Conservation (phyloP, 306 rosid genomes). For the Cucumis hystrix region DNA sequence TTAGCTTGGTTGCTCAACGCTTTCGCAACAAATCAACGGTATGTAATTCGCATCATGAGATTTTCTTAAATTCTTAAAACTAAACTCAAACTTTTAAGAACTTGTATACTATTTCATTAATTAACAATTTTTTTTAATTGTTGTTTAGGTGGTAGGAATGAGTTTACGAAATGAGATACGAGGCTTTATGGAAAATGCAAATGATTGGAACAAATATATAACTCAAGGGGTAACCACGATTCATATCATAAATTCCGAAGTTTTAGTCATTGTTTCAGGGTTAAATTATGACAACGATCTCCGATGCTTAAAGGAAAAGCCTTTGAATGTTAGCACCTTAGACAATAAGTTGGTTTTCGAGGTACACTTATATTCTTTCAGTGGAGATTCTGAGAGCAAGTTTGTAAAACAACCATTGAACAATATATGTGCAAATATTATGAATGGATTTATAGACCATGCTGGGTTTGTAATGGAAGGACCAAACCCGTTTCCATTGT, state of each 20-base stretch:
- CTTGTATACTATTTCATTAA: neutral
- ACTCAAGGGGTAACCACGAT: constrained; percentile 26
- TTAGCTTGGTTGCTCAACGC: constrained; percentile 21
- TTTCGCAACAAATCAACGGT: constrained; percentile 21
- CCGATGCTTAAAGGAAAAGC: constrained; percentile 15
- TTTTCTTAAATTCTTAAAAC: neutral
- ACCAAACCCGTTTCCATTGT: constrained; percentile 16
- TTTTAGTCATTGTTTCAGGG: constrained; percentile 22
- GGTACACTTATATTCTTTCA: constrained; percentile 32
- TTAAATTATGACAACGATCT: constrained; percentile 26
- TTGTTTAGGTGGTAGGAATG: constrained; percentile 26
- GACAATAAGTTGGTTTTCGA: constrained; percentile 26
- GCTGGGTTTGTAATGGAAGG: constrained; percentile 25
- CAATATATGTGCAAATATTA: constrained; percentile 22
- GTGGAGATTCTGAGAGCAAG: neutral
- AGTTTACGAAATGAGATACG: constrained; percentile 36
- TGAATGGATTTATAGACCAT: constrained; percentile 12
- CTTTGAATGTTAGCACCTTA: constrained; percentile 8
- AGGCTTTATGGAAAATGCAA: constrained; percentile 16
- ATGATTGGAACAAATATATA: constrained; percentile 27
- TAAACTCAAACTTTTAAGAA: neutral
- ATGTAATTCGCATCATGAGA: neutral
- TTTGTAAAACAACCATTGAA: constrained; percentile 23
- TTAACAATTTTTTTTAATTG: neutral
- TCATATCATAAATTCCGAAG: constrained; percentile 16